phyloP scores from a whole-genome alignment of 2,329 filamentous ascomycete genomes.

The Fusarium setosum region DNA sequence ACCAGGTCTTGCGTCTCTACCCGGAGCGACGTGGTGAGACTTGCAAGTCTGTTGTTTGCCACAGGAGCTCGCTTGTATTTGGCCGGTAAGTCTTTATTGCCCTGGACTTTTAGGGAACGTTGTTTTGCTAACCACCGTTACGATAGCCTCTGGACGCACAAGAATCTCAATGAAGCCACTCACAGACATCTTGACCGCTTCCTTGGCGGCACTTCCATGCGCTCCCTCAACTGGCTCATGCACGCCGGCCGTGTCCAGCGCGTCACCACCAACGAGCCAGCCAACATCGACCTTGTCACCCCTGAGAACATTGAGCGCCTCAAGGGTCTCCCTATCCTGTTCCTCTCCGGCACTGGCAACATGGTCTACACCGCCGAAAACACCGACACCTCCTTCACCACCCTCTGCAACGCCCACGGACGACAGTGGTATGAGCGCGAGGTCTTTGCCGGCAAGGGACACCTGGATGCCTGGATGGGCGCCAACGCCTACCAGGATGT shows the following conservation, averaged over 20 bases:
- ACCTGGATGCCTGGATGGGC: slow-evolving; percentile 44
- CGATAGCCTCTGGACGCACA: slow-evolving; percentile 66
- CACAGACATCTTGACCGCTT: slow-evolving; percentile 71
- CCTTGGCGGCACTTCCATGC: slow-evolving; percentile 73
- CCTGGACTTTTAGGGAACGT: too few relatives aligned
- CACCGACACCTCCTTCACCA: slow-evolving; percentile 39
- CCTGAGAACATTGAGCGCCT: slow-evolving; percentile 62
- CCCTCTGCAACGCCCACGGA: slow-evolving; percentile 34
- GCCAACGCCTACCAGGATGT: slow-evolving; percentile 30
- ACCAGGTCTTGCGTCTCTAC: slow-evolving; percentile 68
- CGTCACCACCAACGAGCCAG: slow-evolving; percentile 60
- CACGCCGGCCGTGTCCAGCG: slow-evolving; percentile 62
- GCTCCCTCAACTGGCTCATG: slow-evolving; percentile 66
- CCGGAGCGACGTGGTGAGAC: slow-evolving; percentile 65
- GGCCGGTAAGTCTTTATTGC: slow-evolving; percentile 53
- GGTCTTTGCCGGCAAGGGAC: slow-evolving; percentile 37
- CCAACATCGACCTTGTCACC: slow-evolving; percentile 59
- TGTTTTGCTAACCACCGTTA: not conserved
- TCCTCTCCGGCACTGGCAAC: slow-evolving; percentile 34
- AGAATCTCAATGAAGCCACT: slow-evolving; percentile 73
- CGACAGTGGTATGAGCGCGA: slow-evolving; percentile 40
- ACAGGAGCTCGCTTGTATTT: slow-evolving; percentile 69
- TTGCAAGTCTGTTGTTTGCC: slow-evolving; percentile 71
- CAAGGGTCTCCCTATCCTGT: slow-evolving; percentile 63
- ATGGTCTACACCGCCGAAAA: slow-evolving; percentile 38